These are phyloP conservation scores for Xylaria cubensis DNA, from an alignment of 495 filamentous ascomycete species.

Conservation along the genomic window DNA sequence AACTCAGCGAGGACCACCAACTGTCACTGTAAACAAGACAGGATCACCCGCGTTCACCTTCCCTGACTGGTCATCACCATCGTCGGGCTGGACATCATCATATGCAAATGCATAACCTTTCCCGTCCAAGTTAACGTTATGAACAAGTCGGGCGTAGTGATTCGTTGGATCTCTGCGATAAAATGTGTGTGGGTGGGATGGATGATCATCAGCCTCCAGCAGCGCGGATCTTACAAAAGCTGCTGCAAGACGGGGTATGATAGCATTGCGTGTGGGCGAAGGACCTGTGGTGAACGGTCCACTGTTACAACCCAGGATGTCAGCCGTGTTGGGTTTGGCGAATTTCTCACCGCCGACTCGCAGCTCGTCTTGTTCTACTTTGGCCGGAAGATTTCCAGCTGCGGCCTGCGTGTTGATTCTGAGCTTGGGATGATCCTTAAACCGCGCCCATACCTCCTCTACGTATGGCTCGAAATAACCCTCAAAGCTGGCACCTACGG, in stretches of 20 bases:
- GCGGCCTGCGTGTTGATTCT: constrained; percentile 52
- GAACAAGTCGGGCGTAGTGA: constrained; percentile 74
- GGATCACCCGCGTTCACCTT: constrained; percentile 68
- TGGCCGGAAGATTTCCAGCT: constrained; percentile 38
- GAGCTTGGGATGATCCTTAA: constrained; percentile 40
- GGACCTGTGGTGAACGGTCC: constrained; percentile 69
- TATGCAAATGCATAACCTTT: constrained; percentile 83
- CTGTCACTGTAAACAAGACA: constrained; percentile 65
- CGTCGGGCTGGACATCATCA: constrained; percentile 73
- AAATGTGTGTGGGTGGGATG: constrained; percentile 59
- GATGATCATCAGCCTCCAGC: constrained; percentile 55
- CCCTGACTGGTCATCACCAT: constrained; percentile 69
- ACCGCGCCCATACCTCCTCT: constrained; percentile 66
- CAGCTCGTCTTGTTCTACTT: constrained; percentile 35
- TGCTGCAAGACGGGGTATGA: constrained; percentile 68
- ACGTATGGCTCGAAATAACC: constrained; percentile 73
- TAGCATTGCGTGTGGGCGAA: constrained; percentile 65
- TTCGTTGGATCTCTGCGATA: constrained; percentile 68
- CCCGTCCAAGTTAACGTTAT: constrained; percentile 67
- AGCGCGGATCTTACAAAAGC: constrained; percentile 73
- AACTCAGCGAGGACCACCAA: constrained; percentile 59
- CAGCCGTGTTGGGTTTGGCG: constrained; percentile 62
- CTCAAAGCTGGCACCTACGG: constrained; percentile 63
- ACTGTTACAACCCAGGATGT: constrained; percentile 75
- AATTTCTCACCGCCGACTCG: constrained; percentile 59